Percentiles rank a stretch among this genome's conserved stretches.
Conservation (phyloP, 2,329 filamentous ascomycete genomes). For the Stagonosporopsis rhizophila region DNA sequence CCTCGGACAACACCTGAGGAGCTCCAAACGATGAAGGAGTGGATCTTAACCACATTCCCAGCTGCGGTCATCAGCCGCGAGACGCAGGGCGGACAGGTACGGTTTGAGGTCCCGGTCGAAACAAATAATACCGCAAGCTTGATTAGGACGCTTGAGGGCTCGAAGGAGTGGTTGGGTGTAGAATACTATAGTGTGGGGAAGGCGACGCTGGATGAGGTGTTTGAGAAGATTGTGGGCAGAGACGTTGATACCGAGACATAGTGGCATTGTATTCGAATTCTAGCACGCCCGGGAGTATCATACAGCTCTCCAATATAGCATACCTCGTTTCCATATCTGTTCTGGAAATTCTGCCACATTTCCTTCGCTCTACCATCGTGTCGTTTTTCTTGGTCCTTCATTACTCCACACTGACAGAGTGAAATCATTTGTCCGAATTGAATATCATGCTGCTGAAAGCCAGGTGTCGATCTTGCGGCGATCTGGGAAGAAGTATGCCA, state of each 20-base stretch:
- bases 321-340: no score
- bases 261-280: neutral
- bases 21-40: constrained; percentile 67
- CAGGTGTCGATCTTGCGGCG: neutral
- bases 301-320: neutral
- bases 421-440: neutral
- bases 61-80: constrained; percentile 60
- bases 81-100: constrained; percentile 77
- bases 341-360: no score
- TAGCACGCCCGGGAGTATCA: neutral
- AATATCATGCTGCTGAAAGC: neutral
- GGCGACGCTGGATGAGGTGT: constrained; percentile 81
- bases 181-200: constrained; percentile 86
- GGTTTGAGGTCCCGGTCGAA: constrained; percentile 73
- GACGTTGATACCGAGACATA: constrained; percentile 9
- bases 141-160: constrained; percentile 73
- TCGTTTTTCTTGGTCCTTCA: no score
- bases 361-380: no score
- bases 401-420: no score
- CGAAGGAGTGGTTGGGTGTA: constrained; percentile 71
- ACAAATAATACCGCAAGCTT: constrained; percentile 65
- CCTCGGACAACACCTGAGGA: constrained; percentile 73
- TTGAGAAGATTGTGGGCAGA: constrained; percentile 73
- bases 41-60: constrained; percentile 66
- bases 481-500: constrained; percentile 26